These are phyloP conservation scores for Calonectria pteridis DNA, from an alignment of 2,329 filamentous ascomycete species.

Conservation along the genomic window DNA sequence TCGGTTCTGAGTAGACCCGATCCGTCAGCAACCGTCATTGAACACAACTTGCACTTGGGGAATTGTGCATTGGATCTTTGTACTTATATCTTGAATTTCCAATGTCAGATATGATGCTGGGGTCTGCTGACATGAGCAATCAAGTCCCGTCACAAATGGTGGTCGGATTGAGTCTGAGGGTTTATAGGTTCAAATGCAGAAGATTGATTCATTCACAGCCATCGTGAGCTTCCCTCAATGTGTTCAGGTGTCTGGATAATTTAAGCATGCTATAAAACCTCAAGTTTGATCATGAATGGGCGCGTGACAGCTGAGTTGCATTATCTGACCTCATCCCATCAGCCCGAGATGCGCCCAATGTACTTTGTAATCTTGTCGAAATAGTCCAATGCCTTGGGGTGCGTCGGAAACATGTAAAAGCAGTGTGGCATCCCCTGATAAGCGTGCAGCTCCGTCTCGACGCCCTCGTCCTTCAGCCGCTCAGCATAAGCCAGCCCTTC, in stretches of 20 bases:
- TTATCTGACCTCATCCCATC: neutral
- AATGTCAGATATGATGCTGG: neutral
- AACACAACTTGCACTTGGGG: neutral
- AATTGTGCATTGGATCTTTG: neutral
- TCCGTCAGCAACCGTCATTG: neutral
- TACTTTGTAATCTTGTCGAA: slow-evolving; percentile 22
- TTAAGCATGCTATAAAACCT: neutral
- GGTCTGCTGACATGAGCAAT: neutral
- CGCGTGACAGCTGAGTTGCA: neutral
- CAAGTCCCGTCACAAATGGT: neutral
- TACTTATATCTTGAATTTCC: neutral
- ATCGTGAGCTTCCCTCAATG: neutral
- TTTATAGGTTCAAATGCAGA: no score
- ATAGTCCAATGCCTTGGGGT: slow-evolving; percentile 30
- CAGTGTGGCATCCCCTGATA: slow-evolving; percentile 53
- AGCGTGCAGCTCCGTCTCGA: slow-evolving; percentile 47
- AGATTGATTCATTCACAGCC: neutral
- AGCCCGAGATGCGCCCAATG: slow-evolving; percentile 12
- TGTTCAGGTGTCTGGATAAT: no score
- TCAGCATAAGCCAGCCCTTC: slow-evolving; percentile 55
- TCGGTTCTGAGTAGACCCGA: slow-evolving; percentile 15
- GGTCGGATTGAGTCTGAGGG: no score
- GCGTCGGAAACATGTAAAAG: slow-evolving; percentile 39
- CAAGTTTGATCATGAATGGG: neutral
- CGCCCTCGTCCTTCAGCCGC: slow-evolving; percentile 48